Base-by-base conservation (phyloP, 805 yeast genomes). In the Kodamaea hsintzibuensis region DNA sequence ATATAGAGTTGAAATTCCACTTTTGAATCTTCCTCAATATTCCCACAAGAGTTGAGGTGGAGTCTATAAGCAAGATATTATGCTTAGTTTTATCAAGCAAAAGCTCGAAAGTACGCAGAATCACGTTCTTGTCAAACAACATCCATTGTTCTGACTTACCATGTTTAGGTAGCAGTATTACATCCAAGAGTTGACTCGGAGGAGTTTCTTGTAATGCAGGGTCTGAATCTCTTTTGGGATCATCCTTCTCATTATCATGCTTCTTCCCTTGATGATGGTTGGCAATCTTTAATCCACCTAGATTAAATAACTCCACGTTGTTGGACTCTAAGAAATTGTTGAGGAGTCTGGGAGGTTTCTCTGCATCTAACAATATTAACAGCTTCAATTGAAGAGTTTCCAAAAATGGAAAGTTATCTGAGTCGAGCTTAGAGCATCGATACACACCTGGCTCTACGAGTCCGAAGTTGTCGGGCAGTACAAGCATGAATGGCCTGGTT, bases 391-490 rank as follows among this genome's bases (percentile, higher is more conserved):
- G 76, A 27, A 93, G 75, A 0, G 97, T 89, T 53, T 83, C 87
- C 22, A 93, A 66, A 63, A 92, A 93, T 25, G 95, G 87, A 54
- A 86, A 78, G 66, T 89, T 86, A 54, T 89, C 83, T 0, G 89
- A 82, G 55, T 88, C 93, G 9, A 93, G 70, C 60, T 85, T 84
- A 3, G 95, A 81, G 62, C 97, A 89, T 51, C 98, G 79, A 71
- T 89, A 73, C 1, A 93, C 74, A 0, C 96, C 96, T 22, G 86
- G 85, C 70, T 95, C 98, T 3, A 92, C 97, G 30, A 91, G 77
- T 0, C 97, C 96, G 73, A 89, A 95, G 66, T 89, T 89, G 48
- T 91, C 93, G 0, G 99, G 98, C 1, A 97, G 96, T 0, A 92
- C 89, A 33, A 91, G 76, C 97, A 91, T 91, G 47, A 25, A 35